These are phyloP conservation scores for Micractinium conductrix DNA, from an alignment of 139 green algal genomes.

Conservation along the genomic window DNA sequence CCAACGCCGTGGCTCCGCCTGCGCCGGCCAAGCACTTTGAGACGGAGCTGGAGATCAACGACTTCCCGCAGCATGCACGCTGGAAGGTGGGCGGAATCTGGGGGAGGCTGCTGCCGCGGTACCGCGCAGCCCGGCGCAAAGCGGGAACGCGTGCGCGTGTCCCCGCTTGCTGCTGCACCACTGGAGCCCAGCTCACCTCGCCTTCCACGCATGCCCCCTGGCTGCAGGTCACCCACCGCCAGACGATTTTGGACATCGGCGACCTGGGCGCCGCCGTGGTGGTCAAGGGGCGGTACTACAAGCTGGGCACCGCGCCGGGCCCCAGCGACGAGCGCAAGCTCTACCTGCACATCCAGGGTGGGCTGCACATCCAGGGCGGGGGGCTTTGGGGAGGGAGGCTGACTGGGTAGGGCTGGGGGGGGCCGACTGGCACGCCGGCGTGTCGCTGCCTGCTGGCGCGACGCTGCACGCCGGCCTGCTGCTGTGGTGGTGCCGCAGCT, in stretches of 20 bases:
- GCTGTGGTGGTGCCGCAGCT: not conserved
- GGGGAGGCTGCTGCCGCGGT: not conserved
- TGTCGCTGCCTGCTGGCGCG: not conserved
- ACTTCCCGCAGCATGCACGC: constrained; percentile 97
- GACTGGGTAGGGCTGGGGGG: not conserved
- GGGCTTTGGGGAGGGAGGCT: not conserved
- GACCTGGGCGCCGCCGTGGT: constrained; percentile 91
- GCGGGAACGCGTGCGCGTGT: not conserved
- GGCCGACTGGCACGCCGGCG: not conserved
- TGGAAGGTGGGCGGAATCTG: constrained; percentile 71
- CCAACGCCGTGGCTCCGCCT: not conserved
- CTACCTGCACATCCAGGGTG: constrained; percentile 92
- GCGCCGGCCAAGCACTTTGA: constrained; percentile 73
- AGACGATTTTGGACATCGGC: constrained; percentile 84
- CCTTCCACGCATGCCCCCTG: not conserved
- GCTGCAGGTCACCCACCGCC: constrained; percentile 92
- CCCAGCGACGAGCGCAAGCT: constrained; percentile 92
- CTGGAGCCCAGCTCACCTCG: not conserved
- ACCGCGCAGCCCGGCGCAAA: not conserved
- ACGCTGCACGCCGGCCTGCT: too few species aligned
- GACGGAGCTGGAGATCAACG: constrained; percentile 98
- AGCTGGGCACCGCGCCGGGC: constrained; percentile 49
- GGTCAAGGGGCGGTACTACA: constrained; percentile 79
- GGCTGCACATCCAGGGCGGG: not conserved
- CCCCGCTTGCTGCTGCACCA: not conserved